Base-by-base conservation (phyloP, 2,329 filamentous ascomycete species). In the Fusarium begoniae region DNA sequence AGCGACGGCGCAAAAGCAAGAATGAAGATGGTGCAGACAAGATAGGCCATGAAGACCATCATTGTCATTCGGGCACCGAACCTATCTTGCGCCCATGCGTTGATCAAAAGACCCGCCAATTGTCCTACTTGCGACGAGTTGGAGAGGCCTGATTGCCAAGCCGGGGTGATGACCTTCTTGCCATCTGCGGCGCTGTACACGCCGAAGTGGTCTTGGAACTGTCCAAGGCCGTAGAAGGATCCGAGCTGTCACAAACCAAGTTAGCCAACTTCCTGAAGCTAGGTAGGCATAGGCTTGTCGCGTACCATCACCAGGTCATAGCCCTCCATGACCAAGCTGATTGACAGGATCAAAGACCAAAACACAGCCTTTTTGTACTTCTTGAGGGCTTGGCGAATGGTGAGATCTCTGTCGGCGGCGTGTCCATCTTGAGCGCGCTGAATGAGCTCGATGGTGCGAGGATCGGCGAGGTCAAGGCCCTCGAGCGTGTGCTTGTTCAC, bases 111-210 rank as follows among this genome's bases (percentile, higher is more conserved):
- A 2, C 86, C 86, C 3, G 85, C 43, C 8, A 88, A 82, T 38
- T 84, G 81, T 3, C 86, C 86, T 8, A 85, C 82, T 8, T 82
- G 75, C 0, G 83, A 81, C 5, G 82, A 85, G 28, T 86, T 86
- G 8, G 81, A 81, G 0, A 88, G 77, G 1, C 82, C 85, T 0
- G 84, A 82, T 69, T 87, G 85, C 86, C 86, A 87, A 8, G 81
- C 75, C 0, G 84, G 81, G 0, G 83, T 78, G 26, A 88, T 80
- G 50, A 83, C 78, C 47, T 85, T 84, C 20, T 8, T 78, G 79
- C 26, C 59, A 30, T 24, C 24, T n/a, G 2, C 30, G 3, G 22
- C 43, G 30, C 67, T 64, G 22, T 40, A 66, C 3, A 48, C 45
- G 15, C 73, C 73, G 11, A 75, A 75, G 8, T 70, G 55, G 13